Evolutionary conservation across 768 basidiomycete genomes (phyloP).

Genomic region (Suillus bovinus): DNA sequence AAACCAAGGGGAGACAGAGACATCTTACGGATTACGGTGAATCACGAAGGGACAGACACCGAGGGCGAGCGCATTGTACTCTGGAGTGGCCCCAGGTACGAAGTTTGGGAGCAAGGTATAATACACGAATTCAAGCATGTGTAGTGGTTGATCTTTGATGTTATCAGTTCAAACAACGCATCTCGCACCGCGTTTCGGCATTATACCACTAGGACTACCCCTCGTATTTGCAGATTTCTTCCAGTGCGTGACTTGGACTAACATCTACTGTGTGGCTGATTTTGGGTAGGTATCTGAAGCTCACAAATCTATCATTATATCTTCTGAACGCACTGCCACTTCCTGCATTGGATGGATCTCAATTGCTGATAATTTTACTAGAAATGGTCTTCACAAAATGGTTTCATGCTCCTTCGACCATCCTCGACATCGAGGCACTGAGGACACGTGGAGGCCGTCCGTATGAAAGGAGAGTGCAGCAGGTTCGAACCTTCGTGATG

Average conservation of each 20-base stretch:
- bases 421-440: constrained; percentile 24
- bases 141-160: neutral
- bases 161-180: constrained; percentile 1
- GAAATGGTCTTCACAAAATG: constrained; percentile 20
- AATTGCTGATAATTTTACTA: constrained; percentile 45
- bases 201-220: constrained; percentile 40
- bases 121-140: neutral
- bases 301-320: constrained; percentile 75
- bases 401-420: constrained; percentile 5
- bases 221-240: constrained; percentile 42
- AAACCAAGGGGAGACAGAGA: constrained; percentile 48
- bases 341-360: constrained; percentile 67
- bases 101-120: constrained; percentile 69
- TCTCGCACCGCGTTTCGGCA: constrained; percentile 15
- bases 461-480: constrained; percentile 17
- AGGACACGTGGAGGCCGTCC: constrained; percentile 3
- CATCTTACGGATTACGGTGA: constrained; percentile 57
- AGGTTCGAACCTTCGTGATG: constrained; percentile 18
- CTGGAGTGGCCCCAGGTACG: constrained; percentile 70
- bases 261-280: neutral
- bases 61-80: constrained; percentile 46
- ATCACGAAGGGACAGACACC: constrained; percentile 1
- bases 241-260: constrained; percentile 45
- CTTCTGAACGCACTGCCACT: constrained; percentile 83
- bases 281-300: constrained; percentile 54